Percentiles rank a stretch among this genome's conserved stretches.
Evolutionary conservation across 306 rosid species (phyloP).

Genomic region (Cercis canadensis): DNA sequence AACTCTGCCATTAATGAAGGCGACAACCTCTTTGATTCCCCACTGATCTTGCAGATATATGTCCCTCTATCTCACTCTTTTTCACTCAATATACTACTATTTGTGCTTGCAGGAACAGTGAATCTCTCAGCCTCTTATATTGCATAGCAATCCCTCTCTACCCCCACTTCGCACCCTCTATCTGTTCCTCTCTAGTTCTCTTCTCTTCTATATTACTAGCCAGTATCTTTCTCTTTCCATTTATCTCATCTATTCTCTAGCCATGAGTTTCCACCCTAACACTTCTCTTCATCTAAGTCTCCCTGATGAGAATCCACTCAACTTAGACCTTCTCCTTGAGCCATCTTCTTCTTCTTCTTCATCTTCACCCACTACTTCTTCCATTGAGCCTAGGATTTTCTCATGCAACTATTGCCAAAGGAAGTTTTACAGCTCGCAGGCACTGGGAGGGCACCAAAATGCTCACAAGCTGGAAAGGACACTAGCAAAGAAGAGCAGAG

Average conservation of each 20-base stretch:
- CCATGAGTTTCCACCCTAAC: slow-evolving; percentile 71
- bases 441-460: slow-evolving; percentile 91
- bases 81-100: slow-evolving; percentile 51
- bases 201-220: slow-evolving; percentile 23
- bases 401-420: slow-evolving; percentile 93
- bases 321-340: slow-evolving; percentile 72
- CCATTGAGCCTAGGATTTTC: slow-evolving; percentile 57
- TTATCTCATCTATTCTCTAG: background rate
- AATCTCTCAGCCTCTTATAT: slow-evolving; percentile 46
- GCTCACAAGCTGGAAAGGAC: slow-evolving; percentile 93
- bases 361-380: slow-evolving; percentile 45
- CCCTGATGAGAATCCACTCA: slow-evolving; percentile 43
- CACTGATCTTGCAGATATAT: slow-evolving; percentile 72
- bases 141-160: slow-evolving; percentile 41
- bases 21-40: slow-evolving; percentile 80
- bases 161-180: slow-evolving; percentile 17
- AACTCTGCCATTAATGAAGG: slow-evolving; percentile 80
- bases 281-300: slow-evolving; percentile 56
- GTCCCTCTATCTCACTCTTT: slow-evolving; percentile 51
- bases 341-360: slow-evolving; percentile 53
- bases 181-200: slow-evolving; percentile 9
- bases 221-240: background rate
- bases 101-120: slow-evolving; percentile 54
- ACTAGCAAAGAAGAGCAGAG: slow-evolving; percentile 86
- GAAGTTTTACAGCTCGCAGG: slow-evolving; percentile 87